phyloP scores from a whole-genome alignment of 2,329 filamentous ascomycete species.

The Fusarium hainanense region DNA sequence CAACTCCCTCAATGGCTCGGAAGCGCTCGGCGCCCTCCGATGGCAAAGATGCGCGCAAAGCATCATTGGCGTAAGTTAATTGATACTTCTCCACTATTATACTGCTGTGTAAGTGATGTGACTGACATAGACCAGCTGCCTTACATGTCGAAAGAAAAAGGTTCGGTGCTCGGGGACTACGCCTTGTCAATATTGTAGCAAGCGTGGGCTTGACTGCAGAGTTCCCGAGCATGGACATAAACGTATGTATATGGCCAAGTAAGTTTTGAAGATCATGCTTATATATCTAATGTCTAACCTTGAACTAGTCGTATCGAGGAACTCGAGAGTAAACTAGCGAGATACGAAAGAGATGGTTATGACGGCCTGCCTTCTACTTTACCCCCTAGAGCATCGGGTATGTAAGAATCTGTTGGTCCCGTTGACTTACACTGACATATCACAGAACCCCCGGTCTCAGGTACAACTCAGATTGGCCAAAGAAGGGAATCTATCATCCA shows the following conservation, averaged over 20 bases:
- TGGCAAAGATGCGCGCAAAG: constrained; percentile 42
- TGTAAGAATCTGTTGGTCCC: fast-evolving
- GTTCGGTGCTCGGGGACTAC: constrained; percentile 44
- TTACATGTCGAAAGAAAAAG: constrained; percentile 46
- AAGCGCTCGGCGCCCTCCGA: constrained; percentile 36
- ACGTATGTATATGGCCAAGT: constrained; percentile 45
- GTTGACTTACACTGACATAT: constrained; percentile 13
- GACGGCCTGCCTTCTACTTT: constrained; percentile 14
- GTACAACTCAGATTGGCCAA: constrained; percentile 3
- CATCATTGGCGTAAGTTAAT: constrained; percentile 43
- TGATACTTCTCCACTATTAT: constrained; percentile 28
- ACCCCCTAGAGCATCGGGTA: constrained; percentile 32
- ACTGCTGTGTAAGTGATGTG: not conserved
- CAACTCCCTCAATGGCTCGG: constrained; percentile 40
- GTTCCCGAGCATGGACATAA: constrained; percentile 46
- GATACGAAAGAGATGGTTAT: constrained; percentile 42
- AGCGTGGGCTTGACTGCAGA: constrained; percentile 43
- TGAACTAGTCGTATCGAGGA: constrained; percentile 41
- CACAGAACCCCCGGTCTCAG: constrained; percentile 9
- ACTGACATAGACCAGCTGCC: constrained; percentile 30
- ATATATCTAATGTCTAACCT: not conserved
- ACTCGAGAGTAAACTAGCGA: constrained; percentile 42
- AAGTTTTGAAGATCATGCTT: not conserved
- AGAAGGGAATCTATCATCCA: constrained; percentile 20
- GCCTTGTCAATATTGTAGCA: constrained; percentile 43